A percentile compares a stretch with the other conserved stretches of the same genome.
Conservation (phyloP, 257 asterid genomes). For the Solanum gandarillasii region DNA sequence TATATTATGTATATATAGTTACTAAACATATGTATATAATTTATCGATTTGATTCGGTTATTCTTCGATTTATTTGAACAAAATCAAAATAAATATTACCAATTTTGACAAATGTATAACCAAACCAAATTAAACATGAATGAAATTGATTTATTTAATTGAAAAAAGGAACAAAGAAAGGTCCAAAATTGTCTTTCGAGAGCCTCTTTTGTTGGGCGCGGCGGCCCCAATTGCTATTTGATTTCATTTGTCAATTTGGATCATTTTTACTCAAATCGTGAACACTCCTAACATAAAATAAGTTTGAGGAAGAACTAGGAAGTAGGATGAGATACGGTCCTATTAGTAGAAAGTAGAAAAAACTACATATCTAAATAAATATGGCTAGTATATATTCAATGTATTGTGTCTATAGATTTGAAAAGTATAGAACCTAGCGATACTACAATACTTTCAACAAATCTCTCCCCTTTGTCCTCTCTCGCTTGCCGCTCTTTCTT, state of each 20-base stretch:
- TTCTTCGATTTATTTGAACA: background rate
- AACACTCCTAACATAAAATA: background rate
- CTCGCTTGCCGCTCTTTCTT: background rate
- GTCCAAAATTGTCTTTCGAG: background rate
- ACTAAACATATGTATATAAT: no score
- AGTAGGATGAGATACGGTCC: background rate
- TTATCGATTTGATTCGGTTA: no score
- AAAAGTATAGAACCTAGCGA: background rate
- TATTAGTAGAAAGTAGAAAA: background rate
- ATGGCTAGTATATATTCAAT: background rate
- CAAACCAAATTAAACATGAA: background rate
- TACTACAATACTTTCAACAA: background rate
- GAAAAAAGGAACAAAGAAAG: no score
- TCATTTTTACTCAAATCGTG: background rate
- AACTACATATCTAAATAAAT: background rate
- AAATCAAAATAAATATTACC: background rate
- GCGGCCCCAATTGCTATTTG: background rate
- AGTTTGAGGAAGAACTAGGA: background rate
- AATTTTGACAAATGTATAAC: background rate
- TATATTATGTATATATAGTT: no score
- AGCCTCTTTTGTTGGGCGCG: background rate
- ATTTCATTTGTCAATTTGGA: background rate
- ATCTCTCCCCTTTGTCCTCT: background rate
- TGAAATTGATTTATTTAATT: background rate
- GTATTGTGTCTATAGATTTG: no score